Percentiles rank a stretch among this genome's conserved stretches.
phyloP scores from a whole-genome alignment of 2,329 filamentous ascomycete genomes.

The Orbilia quercus region DNA sequence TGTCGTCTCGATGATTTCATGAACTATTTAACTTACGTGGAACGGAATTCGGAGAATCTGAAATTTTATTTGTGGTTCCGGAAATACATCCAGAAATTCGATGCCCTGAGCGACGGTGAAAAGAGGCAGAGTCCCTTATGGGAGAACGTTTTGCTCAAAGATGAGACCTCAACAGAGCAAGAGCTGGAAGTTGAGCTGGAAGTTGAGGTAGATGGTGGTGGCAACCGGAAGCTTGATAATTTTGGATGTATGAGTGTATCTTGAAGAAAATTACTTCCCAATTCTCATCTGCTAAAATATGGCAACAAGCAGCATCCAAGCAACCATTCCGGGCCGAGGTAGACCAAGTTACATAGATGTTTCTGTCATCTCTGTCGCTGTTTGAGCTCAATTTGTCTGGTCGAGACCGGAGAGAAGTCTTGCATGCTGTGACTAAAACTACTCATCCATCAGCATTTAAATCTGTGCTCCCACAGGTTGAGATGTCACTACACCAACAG shows the following conservation, averaged over 20 bases:
- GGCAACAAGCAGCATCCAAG: slow-evolving; percentile 71
- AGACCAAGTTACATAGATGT: slow-evolving; percentile 77
- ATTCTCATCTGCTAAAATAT: too few species aligned
- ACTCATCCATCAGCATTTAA: slow-evolving; percentile 80
- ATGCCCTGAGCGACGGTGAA: slow-evolving; percentile 67
- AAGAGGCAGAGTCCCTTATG: slow-evolving; percentile 64
- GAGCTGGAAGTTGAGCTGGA: too few species aligned
- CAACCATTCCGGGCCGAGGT: slow-evolving; percentile 83
- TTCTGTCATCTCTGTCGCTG: slow-evolving; percentile 74
- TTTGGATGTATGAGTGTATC: too few species aligned
- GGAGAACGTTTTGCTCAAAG: slow-evolving; percentile 60
- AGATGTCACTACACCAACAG: slow-evolving; percentile 76
- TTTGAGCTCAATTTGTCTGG: slow-evolving; percentile 79
- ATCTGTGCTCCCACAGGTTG: slow-evolving; percentile 71
- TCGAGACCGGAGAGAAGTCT: slow-evolving; percentile 71
- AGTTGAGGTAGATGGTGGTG: not conserved
- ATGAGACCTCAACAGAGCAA: not conserved
- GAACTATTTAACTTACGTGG: slow-evolving; percentile 84
- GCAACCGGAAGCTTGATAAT: not conserved
- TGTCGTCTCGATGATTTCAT: slow-evolving; percentile 84
- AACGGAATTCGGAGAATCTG: slow-evolving; percentile 81
- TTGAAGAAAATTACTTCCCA: too few species aligned
- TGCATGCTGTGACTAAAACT: slow-evolving; percentile 77
- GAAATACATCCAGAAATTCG: slow-evolving; percentile 72
- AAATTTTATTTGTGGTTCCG: slow-evolving; percentile 79